phyloP scores from a whole-genome alignment of 179 eudicot species.

The Silene noctiflora region DNA sequence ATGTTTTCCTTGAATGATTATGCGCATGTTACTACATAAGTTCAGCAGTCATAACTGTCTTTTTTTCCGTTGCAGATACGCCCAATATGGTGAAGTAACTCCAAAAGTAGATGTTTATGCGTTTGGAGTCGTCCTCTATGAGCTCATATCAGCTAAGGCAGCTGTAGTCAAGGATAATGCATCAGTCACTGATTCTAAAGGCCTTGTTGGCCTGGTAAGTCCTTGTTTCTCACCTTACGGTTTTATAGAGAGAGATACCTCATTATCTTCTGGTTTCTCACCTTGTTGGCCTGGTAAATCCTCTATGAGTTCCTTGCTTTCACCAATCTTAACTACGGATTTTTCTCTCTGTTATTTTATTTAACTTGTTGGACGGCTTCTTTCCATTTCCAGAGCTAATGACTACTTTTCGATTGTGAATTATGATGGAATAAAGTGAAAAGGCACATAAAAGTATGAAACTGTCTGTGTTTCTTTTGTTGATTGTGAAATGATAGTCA shows the following conservation, averaged over 20 bases:
- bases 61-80: constrained; percentile 30
- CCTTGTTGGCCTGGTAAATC: too few relatives aligned
- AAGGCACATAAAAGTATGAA: too few relatives aligned
- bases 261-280: background rate
- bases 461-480: background rate
- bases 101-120: constrained; percentile 57
- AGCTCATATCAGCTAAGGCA: constrained; percentile 52
- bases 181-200: constrained; percentile 31
- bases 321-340: too few relatives aligned
- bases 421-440: background rate
- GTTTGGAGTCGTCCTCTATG: constrained; percentile 52
- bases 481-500: background rate
- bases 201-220: constrained; percentile 42
- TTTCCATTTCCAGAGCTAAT: background rate
- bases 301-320: too few relatives aligned
- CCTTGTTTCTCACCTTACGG: background rate
- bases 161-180: constrained; percentile 38
- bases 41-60: background rate
- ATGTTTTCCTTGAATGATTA: background rate
- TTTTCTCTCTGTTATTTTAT: too few relatives aligned
- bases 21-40: background rate
- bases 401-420: background rate
- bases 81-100: constrained; percentile 43
- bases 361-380: background rate
- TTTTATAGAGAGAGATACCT: background rate